Percentiles rank a stretch among this genome's conserved stretches.
phyloP scores from a whole-genome alignment of 2,329 filamentous ascomycete genomes.

The Orbilia oligospora region DNA sequence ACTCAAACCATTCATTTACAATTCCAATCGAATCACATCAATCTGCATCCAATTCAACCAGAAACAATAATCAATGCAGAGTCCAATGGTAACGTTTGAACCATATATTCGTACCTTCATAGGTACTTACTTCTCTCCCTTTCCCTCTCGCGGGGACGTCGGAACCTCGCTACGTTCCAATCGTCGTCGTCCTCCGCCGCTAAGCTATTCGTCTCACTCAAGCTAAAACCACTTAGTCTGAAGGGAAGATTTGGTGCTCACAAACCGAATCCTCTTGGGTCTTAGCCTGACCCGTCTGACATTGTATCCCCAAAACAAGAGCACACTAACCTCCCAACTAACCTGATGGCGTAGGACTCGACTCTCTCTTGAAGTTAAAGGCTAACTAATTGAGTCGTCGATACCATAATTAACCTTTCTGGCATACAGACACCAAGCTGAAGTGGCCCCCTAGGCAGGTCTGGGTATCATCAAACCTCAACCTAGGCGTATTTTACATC shows the following conservation, averaged over 20 bases:
- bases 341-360: slow-evolving; percentile 11
- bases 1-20: neutral
- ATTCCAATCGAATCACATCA: neutral
- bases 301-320: slow-evolving; percentile 19
- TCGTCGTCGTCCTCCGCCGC: slow-evolving; percentile 44
- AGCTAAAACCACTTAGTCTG: slow-evolving; percentile 1
- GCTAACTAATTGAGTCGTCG: slow-evolving; percentile 6
- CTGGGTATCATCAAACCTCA: neutral
- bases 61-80: neutral
- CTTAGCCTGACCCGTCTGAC: slow-evolving; percentile 21
- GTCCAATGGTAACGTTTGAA: neutral
- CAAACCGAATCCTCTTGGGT: slow-evolving; percentile 1
- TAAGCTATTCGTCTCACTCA: slow-evolving; percentile 35
- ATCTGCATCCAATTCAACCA: neutral
- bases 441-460: slow-evolving; percentile 1
- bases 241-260: slow-evolving; percentile 6
- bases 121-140: no score
- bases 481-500: slow-evolving; percentile 8
- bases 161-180: slow-evolving; percentile 58
- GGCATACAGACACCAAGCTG: neutral
- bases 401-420: neutral
- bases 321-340: slow-evolving; percentile 13
- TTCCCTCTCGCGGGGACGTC: slow-evolving; percentile 40
- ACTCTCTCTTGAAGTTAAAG: neutral
- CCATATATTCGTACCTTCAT: neutral